A percentile compares a stretch with the other conserved stretches of the same genome.
Conservation (phyloP, 2,329 filamentous ascomycete genomes). For the Fusarium pseudonygamai region DNA sequence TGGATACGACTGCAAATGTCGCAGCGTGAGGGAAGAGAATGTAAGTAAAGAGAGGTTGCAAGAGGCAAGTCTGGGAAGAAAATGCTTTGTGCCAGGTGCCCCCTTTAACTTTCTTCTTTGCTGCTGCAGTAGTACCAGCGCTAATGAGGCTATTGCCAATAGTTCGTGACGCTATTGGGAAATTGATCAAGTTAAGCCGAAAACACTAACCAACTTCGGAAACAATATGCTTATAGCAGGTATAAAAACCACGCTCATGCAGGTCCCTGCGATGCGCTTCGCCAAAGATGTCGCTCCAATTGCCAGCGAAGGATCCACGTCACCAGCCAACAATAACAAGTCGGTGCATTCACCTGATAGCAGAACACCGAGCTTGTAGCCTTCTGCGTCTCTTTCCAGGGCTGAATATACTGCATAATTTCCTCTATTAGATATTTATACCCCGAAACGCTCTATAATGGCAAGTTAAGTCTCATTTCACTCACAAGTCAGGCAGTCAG, state of each 20-base stretch:
- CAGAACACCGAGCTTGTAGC: neutral
- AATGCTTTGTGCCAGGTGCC: no score
- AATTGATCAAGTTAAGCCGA: neutral
- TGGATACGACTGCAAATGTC: neutral
- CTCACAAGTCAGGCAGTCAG: no score
- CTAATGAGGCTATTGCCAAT: neutral
- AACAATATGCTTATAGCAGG: neutral
- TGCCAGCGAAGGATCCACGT: neutral
- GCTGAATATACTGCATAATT: no score
- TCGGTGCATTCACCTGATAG: rapidly evolving
- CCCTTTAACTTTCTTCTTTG: neutral
- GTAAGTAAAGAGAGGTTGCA: neutral
- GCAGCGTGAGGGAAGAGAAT: neutral
- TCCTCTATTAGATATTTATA: no score
- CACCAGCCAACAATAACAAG: rapidly evolving
- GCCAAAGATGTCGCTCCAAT: neutral
- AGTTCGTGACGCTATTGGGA: neutral
- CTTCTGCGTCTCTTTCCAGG: neutral
- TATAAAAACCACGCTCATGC: rapidly evolving
- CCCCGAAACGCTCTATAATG: no score
- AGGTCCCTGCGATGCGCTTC: neutral
- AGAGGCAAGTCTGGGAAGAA: no score
- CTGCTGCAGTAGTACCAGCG: neutral
- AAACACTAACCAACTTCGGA: rapidly evolving
- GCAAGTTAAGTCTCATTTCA: no score